Evolutionary conservation across 257 asterid genomes (phyloP).

Genomic region (Salvia splendens): DNA sequence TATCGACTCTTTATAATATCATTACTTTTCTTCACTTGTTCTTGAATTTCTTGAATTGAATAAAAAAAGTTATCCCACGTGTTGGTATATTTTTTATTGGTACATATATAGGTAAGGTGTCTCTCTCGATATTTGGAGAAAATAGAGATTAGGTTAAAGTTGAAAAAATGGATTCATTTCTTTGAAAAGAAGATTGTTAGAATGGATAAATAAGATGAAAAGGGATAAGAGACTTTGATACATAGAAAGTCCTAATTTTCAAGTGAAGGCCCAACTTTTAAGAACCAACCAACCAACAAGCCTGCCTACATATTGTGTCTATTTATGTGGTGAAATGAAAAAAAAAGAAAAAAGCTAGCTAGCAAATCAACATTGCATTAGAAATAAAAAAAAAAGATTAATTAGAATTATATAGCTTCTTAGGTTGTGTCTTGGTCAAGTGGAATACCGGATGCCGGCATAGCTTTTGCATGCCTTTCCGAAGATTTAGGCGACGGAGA

Average conservation of each 20-base stretch:
- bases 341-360: no score
- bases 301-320: no score
- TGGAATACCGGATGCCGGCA: conserved; percentile 69
- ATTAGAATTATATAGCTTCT: no score
- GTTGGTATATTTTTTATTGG: neutral
- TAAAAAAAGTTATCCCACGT: neutral
- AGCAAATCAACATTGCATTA: no score
- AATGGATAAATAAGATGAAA: neutral
- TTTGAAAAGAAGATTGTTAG: no score
- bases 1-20: neutral
- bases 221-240: no score
- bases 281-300: no score
- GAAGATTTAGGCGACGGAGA: conserved; percentile 44
- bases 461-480: conserved; percentile 59
- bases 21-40: neutral
- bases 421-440: conserved; percentile 40
- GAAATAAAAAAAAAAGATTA: no score
- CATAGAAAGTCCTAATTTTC: no score
- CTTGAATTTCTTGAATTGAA: neutral
- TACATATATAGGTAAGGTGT: neutral
- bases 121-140: neutral
- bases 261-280: no score
- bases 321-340: no score
- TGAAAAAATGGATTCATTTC: neutral
- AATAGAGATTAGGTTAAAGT: neutral